phyloP scores from a whole-genome alignment of 371 early-diverging fungal species.

The Furculomyces boomerangus region DNA sequence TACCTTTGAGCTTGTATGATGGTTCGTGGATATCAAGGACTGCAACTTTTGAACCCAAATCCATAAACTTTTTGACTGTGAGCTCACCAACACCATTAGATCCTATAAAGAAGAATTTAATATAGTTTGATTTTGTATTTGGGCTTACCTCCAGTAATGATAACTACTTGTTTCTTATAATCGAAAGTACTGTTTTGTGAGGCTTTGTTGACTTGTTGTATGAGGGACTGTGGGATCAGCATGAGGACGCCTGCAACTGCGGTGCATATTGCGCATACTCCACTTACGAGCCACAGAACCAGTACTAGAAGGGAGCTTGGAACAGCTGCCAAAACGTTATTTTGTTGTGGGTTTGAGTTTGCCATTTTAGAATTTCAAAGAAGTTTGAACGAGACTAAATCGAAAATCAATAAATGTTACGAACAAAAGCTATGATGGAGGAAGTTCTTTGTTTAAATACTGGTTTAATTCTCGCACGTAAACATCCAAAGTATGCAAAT shows the following conservation, averaged over 20 bases:
- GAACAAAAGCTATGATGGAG: no score
- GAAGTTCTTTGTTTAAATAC: no score
- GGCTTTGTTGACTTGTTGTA: background rate
- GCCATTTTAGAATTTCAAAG: no score
- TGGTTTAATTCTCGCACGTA: no score
- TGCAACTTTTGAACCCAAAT: constrained; percentile 7
- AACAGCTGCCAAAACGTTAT: background rate
- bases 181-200: background rate
- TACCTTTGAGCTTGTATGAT: background rate
- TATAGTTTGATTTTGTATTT: no score
- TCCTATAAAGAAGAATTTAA: no score
- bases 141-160: constrained; percentile 18
- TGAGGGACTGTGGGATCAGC: background rate
- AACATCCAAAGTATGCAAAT: no score
- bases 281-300: background rate
- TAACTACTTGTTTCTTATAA: constrained; percentile 10
- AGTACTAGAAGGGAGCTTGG: background rate
- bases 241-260: background rate
- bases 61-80: constrained; percentile 4
- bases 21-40: constrained; percentile 10
- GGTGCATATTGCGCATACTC: background rate
- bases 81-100: constrained; percentile 16
- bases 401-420: no score
- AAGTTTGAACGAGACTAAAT: no score
- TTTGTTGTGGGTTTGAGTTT: no score